Evolutionary conservation across 2,329 filamentous ascomycete genomes (phyloP).

Genomic region (Aspergillus sergii): DNA sequence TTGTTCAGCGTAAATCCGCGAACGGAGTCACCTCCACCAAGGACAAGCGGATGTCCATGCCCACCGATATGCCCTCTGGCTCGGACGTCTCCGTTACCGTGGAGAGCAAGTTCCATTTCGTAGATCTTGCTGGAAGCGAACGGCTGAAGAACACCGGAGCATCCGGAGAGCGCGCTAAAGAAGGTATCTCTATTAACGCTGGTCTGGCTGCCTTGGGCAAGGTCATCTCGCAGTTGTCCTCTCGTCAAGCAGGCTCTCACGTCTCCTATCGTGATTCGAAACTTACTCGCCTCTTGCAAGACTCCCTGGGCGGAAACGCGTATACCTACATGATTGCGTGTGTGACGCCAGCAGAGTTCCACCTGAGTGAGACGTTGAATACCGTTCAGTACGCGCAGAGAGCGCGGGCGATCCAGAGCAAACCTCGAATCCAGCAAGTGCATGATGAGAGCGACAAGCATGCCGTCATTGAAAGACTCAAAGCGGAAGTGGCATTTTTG

Average conservation of each 20-base stretch:
- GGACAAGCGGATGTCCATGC: constrained; percentile 87
- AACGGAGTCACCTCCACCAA: constrained; percentile 52
- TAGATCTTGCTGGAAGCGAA: constrained; percentile 95
- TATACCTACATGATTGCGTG: constrained; percentile 99
- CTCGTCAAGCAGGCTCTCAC: constrained; percentile 80
- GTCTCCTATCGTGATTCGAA: constrained; percentile 99
- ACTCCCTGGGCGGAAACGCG: constrained; percentile 93
- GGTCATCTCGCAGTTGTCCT: constrained; percentile 96
- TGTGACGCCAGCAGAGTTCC: constrained; percentile 94
- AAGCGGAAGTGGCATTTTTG: constrained; percentile 90
- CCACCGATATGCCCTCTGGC: constrained; percentile 73
- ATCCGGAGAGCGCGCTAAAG: constrained; percentile 88
- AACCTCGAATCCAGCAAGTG: constrained; percentile 90
- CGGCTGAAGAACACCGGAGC: constrained; percentile 95
- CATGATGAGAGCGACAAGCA: constrained; percentile 91
- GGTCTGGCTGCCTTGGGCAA: constrained; percentile 93
- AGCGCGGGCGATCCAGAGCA: constrained; percentile 94
- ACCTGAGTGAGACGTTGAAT: constrained; percentile 95
- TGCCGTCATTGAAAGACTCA: constrained; percentile 87
- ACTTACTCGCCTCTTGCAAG: constrained; percentile 89
- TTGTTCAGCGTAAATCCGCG: constrained; percentile 72
- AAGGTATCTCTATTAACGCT: constrained; percentile 97
- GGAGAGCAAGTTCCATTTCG: constrained; percentile 98
- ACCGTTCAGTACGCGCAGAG: constrained; percentile 97
- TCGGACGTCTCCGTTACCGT: constrained; percentile 72